Base-by-base conservation (phyloP, 2,329 filamentous ascomycete genomes). In the Alternaria burnsii region DNA sequence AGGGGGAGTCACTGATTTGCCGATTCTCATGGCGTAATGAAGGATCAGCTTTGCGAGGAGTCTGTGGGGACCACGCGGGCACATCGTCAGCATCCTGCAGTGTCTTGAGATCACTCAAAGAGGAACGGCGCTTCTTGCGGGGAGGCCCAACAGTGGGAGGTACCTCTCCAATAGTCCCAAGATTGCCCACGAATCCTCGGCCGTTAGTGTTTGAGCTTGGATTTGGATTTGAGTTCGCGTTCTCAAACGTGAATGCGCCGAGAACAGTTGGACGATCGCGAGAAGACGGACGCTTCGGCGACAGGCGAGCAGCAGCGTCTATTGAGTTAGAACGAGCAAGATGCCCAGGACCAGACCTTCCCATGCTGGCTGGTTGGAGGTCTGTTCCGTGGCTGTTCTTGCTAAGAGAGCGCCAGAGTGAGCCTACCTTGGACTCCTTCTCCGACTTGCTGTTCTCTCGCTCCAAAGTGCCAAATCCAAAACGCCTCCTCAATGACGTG, bases 361-460 rank as follows among this genome's bases (percentile, higher is more conserved):
- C 89, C 40, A 92, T 77, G 75, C 87, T 92, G 16, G 85, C 81
- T 30, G 78, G 77, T 60, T 89, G 92, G 44, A 66, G 70, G 18
- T 78, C 76, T 52, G 63, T 47, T 28, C 71, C 73, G 58, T 78
- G 71, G 42, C 82, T 85, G 79, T 81, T 92, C 81, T 97, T 97
- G 83, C 93, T 97, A 66, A 97, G 81, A n/a, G 88, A 94, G 56
- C 93, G 88, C 88, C 93, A 93, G 22, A 97, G 88, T 0, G 92
- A 94, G 42, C 89, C 84, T 38, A 92, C 88, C 66, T 87, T 87
- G 43, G 92, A 91, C 43, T 88, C 82, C 40, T 87, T 86, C 57
- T 89, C 86, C 22, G 84, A 86, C 76, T 90, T 94, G 81, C 91
- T 93, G 71, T 91, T 93, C 70, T 95, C 91, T 56, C 92, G 87